These are phyloP conservation scores for Orobanche coerulescens DNA, from an alignment of 257 asterid species.

Conservation along the genomic window DNA sequence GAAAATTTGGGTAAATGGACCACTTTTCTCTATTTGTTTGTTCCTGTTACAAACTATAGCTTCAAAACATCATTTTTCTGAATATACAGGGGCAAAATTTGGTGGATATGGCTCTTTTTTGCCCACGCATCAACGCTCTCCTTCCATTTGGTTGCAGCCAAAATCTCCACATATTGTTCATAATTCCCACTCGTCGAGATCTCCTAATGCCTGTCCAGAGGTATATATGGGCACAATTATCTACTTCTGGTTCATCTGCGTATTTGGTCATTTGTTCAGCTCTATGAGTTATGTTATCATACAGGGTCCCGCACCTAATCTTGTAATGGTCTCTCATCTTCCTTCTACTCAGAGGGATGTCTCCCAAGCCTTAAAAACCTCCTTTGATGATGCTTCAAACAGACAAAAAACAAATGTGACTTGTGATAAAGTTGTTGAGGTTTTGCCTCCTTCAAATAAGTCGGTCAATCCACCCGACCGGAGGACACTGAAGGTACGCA, in stretches of 20 bases:
- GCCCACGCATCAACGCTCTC: conserved; percentile 70
- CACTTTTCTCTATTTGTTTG: conserved; percentile 16
- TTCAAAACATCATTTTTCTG: conserved; percentile 16
- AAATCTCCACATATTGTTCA: conserved; percentile 56
- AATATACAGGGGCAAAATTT: conserved; percentile 65
- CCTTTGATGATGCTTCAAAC: conserved; percentile 31
- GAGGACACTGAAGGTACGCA: conserved; percentile 57
- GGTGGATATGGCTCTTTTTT: conserved; percentile 95
- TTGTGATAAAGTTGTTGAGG: conserved; percentile 37
- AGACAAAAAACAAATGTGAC: conserved; percentile 31
- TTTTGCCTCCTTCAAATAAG: conserved; percentile 41
- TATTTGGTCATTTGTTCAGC: conserved; percentile 25
- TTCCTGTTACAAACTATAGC: conserved; percentile 21
- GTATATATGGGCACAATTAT: conserved; percentile 28
- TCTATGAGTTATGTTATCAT: conserved; percentile 30
- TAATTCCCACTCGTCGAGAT: conserved; percentile 35
- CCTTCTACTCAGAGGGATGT: conserved; percentile 36
- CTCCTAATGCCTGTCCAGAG: conserved; percentile 45
- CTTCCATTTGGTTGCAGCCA: conserved; percentile 51
- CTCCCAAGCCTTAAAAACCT: conserved; percentile 30
- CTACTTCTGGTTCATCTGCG: conserved; percentile 21
- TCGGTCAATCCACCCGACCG: conserved; percentile 32
- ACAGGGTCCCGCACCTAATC: conserved; percentile 45
- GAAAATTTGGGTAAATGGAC: conserved; percentile 75
- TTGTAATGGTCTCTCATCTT: conserved; percentile 26